Evolutionary conservation across 2,329 filamentous ascomycete species (phyloP), one percentile per base, ranked within the genome.

Genomic region (Amylocarpus encephaloides): DNA sequence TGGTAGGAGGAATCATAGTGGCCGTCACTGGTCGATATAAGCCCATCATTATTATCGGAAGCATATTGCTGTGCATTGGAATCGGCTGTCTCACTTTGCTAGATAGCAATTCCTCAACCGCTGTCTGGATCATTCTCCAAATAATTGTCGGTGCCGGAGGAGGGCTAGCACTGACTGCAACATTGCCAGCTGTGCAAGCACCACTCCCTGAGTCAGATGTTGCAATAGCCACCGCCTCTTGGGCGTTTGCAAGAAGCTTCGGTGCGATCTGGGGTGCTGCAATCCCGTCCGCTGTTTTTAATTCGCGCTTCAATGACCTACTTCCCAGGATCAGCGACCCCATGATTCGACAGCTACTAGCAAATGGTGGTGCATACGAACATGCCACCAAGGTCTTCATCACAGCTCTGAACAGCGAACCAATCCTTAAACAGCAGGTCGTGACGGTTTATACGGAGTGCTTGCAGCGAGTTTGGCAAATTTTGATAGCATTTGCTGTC

Each of bases 251-350:
- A 50, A 68, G 73, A 40, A 69, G 62, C 45, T 69, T 78, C 16
- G 75, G 75, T 4, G 59, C 66, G 18, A 68, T 71, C 5, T 71
- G 75, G 59, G 75, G 73, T 12, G 66, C 71, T 1, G 64, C 71
- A 0, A 68, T 77, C 33, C 45, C 49, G n/a, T 22, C 44, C n/a
- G 32, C 19, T n/a, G 33, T 49, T n/a, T 54, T 51, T 26, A 44
- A 48, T 44, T 48, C 33, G 13, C 34, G 26, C 3, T 38, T 46
- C 19, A 36, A 45, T 18, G 13, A 41, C 5, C 35, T 48, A 1
- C 15, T 26, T 15, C 11, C 13, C 13, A 13, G 13, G 12, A 45
- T 51, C 6, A 36, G 19, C 40, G 46, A 48, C 34, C 26, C n/a
- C 10, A 26, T 19, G 3, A 36, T 48, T 15, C 22, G 35, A 18